These are phyloP conservation scores for Tolypocladium inflatum DNA, from an alignment of 2,329 filamentous ascomycete genomes.

Conservation along the genomic window DNA sequence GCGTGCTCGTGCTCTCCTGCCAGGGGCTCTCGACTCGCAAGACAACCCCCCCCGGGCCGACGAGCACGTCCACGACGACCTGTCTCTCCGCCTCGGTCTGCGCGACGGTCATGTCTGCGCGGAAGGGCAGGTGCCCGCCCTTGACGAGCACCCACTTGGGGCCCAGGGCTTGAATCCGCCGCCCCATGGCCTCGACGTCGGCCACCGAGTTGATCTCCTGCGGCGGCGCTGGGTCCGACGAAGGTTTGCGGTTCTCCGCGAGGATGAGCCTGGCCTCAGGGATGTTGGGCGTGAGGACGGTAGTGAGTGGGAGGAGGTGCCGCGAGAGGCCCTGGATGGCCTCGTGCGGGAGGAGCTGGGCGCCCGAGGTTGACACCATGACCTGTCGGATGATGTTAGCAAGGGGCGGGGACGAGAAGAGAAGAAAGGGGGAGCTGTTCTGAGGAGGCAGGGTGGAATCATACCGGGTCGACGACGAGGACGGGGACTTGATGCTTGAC, in stretches of 20 bases:
- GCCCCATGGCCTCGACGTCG: conserved; percentile 61
- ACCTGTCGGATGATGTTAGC: conserved; percentile 47
- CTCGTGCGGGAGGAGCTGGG: conserved; percentile 53
- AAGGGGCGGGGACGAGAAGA: background rate
- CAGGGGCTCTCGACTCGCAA: conserved; percentile 62
- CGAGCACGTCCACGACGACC: conserved; percentile 69
- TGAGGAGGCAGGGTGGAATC: background rate
- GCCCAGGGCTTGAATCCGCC: conserved; percentile 56
- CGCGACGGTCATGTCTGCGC: conserved; percentile 49
- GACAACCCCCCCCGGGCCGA: conserved; percentile 45
- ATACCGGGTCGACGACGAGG: conserved; percentile 29
- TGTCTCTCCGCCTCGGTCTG: conserved; percentile 47
- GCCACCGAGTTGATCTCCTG: conserved; percentile 42
- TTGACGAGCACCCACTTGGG: conserved; percentile 79
- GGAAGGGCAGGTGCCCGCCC: conserved; percentile 81
- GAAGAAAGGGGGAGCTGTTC: background rate
- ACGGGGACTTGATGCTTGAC: conserved; percentile 17
- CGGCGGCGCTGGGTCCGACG: conserved; percentile 11
- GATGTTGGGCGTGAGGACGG: conserved; percentile 67
- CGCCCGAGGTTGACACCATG: conserved; percentile 82
- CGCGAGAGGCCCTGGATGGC: conserved; percentile 53
- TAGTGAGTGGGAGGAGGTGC: conserved; percentile 55
- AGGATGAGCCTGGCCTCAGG: conserved; percentile 64
- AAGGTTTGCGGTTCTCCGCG: conserved; percentile 31
- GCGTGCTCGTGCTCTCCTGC: conserved; percentile 68